Conservation (phyloP, 2,329 filamentous ascomycete species). For the Colletotrichum spinosum region DNA sequence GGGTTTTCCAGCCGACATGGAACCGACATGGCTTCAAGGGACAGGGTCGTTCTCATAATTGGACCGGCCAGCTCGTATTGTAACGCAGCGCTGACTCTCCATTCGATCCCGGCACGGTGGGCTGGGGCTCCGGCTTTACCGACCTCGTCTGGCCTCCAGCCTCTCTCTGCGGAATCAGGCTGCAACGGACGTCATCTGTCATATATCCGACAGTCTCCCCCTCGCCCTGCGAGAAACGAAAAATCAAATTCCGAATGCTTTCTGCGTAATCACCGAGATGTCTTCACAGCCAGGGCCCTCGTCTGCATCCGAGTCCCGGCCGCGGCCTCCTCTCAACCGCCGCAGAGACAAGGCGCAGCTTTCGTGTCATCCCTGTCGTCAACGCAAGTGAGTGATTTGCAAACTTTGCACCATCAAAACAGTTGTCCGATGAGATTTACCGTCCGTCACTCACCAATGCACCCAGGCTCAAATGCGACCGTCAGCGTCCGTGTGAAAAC, state of each 20-base stretch:
- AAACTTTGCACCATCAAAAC: no score
- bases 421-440: no score
- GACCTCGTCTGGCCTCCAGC: no score
- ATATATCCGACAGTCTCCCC: neutral
- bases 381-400: constrained; percentile 46
- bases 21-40: no score
- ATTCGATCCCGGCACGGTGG: no score
- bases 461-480: constrained; percentile 41
- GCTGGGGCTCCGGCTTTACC: no score
- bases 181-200: no score
- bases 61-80: no score
- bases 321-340: constrained; percentile 38
- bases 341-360: constrained; percentile 49
- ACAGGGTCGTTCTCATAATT: no score
- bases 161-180: no score
- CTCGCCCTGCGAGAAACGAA: neutral
- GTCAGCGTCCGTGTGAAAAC: constrained; percentile 41
- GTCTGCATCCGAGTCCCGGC: constrained; percentile 1
- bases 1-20: no score
- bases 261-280: neutral
- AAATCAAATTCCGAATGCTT: neutral
- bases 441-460: neutral
- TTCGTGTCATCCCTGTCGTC: constrained; percentile 49
- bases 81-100: no score
- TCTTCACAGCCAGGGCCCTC: neutral